Base-by-base conservation (phyloP, 2,329 filamentous ascomycete genomes). In the Fusarium sp. region DNA sequence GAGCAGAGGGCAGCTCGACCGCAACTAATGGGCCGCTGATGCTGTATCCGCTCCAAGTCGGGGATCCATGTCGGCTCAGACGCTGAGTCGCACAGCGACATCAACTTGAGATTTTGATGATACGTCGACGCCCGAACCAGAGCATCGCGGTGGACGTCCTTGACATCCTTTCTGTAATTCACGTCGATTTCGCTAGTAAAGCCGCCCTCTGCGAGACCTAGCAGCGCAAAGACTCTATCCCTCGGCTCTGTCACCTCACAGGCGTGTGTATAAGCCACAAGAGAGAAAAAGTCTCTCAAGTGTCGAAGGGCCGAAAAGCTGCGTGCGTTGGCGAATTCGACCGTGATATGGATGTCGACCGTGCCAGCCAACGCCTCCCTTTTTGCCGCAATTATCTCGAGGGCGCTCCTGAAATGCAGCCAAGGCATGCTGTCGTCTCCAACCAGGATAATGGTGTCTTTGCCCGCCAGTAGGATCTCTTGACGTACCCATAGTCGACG, bases 41-140 rank as follows among this genome's bases (percentile, higher is more conserved):
- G 48, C 6, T 51, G 31, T 13, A 51, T 44, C 48, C 31, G 39
- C 7, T 51, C 39, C 24, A 51, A 19, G 31, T 51, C 48, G 7
- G 39, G 48, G 9, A 51, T 51, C 31, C 31, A 51, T 10, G 31
- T 51, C 11, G 39, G 48, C 39, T 51, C 31, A 7, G 48, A 51
- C 15, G 48, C 48, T 4, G 31, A 44, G n/a, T 51, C 39, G 8
- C 31, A 51, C 39, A 51, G 39, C 6, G 39, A 26, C 31, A 51
- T 29, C 31, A 51, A 12, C 6, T 51, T 51, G 24, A 51, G 48
- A 24, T 51, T 6, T 22, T 28, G 28, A 36, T 51, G 39, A 6
- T 43, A 51, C 5, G 39, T 44, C 10, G 48, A 51, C 24, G 39
- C 38, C 9, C 39, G 38, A n/a, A 51, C 39, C 8, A 51, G 29